Base-by-base conservation (phyloP, 2,329 filamentous ascomycete species). In the Aspergillus viridinutans region DNA sequence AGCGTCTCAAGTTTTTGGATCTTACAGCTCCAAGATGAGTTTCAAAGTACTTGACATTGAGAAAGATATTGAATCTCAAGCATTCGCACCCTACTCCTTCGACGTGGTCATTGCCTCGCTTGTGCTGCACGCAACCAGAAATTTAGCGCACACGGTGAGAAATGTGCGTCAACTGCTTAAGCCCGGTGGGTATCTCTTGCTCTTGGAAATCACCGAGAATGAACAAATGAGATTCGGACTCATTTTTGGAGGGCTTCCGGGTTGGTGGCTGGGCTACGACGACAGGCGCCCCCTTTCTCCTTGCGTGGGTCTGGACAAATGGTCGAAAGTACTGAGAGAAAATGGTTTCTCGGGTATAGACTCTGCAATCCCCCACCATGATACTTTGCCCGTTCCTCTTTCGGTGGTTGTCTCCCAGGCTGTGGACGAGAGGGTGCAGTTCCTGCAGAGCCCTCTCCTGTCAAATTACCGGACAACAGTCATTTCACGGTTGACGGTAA, bases 141-240 rank as follows among this genome's bases (percentile, higher is more conserved):
- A 3, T 38, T 55, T 50, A 40, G 73, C 60, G 2, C 49, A 61
- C 7, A 66, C 29, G 67, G 67, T 28, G 38, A 72, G 32, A 5
- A 71, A 78, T 54, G 59, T 70, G 0, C 68, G 75, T 0, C 52
- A 49, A 0, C 62, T 79, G 0, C 63, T 80, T 1, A 74, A 71
- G 52, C 75, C 80, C 0, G 78, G 76, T 1, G 80, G 79, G 0
- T 74, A 76, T 48, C 64, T 82, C 23, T 23, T 23, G 23, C 23
- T 23, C 23, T 23, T 23, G 23, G 23, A 23, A 23, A 23, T 23
- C 23, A 23, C 23, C 23, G 23, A 23, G 23, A 23, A 23, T 23
- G 23, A 23, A 23, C 23, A 23, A 23, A 23, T 23, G 23, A 23
- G 23, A 23, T 23, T 23, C 23, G 23, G 23, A 23, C 23, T 0